Base-by-base conservation (phyloP, 495 filamentous ascomycete species). In the Penicillium herquei region DNA sequence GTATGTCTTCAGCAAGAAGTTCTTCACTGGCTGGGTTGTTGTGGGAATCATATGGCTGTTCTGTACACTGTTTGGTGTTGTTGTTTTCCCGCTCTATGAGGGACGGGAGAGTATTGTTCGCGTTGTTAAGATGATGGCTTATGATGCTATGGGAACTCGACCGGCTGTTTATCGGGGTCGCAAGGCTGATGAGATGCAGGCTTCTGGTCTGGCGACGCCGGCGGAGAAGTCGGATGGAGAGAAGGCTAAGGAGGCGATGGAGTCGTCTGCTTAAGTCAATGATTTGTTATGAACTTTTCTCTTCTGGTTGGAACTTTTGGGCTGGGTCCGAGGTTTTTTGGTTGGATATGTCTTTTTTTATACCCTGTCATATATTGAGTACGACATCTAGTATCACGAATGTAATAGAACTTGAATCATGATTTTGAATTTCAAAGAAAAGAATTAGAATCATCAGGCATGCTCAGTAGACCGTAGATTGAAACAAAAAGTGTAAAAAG, bases 1-100 rank as follows among this genome's bases (percentile, higher is more conserved):
- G 17, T 98, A 98, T 65, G 81, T 96, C 37, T 96, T 96, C 75
- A 88, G 84, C 68, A 92, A 91, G 75, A 80, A 81, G 43, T 96
- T 96, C 78, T 96, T 96, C 74, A 92, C 91, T 2, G 92, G 92
- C 34, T 96, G 92, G 92, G 84, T 96, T 14, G 75, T 81, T 12
- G 87, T 96, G 3, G 92, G 90, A 0, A 88, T 96, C 45, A 69
- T 92, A 30, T 96, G 92, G 92, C 79, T 96, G 59, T 95, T 96
- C 66, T 84, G 78, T 64, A 88, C 85, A 0, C 72, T 85, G 7
- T 77, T 85, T 56, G 85, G 81, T 14, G 91, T 96, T 5, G 90
- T 89, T 0, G 30, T 96, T 3, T 96, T 89, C 71, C 92, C 92
- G 21, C 66, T 96, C 3, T 95, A 81, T 67, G 90, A 96, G 63